These are phyloP conservation scores for Neopestalotiopsis rosae DNA, from an alignment of 2,329 filamentous ascomycete genomes.

Conservation along the genomic window DNA sequence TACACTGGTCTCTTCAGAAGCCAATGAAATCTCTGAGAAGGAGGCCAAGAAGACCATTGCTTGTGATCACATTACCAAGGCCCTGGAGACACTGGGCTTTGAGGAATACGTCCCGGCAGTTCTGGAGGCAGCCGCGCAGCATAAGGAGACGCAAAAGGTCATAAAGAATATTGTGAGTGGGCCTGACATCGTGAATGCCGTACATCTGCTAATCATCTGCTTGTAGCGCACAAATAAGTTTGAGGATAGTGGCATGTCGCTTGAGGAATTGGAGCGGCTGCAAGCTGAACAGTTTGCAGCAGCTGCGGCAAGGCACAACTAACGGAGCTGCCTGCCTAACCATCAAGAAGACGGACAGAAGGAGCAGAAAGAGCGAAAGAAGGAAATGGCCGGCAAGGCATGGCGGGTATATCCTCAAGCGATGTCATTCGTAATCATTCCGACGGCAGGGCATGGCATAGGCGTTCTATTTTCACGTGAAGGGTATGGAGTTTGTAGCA, in stretches of 20 bases:
- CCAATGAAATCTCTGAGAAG: constrained; percentile 98
- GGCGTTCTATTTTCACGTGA: constrained; percentile 19
- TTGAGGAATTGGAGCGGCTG: constrained; percentile 86
- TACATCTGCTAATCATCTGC: constrained; percentile 55
- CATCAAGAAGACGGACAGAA: too few relatives aligned
- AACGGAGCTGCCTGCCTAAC: background rate
- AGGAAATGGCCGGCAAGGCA: background rate
- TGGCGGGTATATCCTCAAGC: background rate
- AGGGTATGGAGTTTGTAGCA: constrained; percentile 18
- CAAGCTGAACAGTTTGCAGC: constrained; percentile 88
- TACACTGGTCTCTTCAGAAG: constrained; percentile 96
- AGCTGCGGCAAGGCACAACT: constrained; percentile 35
- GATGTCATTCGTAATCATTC: constrained; percentile 2
- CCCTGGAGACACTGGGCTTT: constrained; percentile 90
- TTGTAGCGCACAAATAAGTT: constrained; percentile 92
- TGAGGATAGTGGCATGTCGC: constrained; percentile 88
- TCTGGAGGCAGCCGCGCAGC: constrained; percentile 53
- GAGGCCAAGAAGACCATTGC: constrained; percentile 99
- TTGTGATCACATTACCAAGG: constrained; percentile 96
- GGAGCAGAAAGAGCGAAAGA: too few relatives aligned
- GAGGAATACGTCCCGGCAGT: constrained; percentile 90
- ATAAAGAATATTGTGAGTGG: constrained; percentile 28
- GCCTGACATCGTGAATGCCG: constrained; percentile 43
- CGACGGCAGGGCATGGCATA: constrained; percentile 16
- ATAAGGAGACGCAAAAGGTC: constrained; percentile 93